A percentile compares a stretch with the other conserved stretches of the same genome.
phyloP scores from a whole-genome alignment of 371 early-diverging fungal species.

The Blyttiomyces sp. region DNA sequence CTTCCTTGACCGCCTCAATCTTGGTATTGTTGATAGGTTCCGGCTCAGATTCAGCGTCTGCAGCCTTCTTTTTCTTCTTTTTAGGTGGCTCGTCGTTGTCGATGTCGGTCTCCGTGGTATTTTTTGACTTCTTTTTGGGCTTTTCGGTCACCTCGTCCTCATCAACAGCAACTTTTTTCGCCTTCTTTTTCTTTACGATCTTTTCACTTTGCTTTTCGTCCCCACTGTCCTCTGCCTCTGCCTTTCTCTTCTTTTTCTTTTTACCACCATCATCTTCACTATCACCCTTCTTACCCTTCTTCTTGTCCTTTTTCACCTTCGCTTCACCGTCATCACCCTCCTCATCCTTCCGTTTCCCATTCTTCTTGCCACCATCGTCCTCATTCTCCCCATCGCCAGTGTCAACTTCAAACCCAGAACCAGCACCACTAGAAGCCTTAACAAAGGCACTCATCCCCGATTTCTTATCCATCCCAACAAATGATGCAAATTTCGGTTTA shows the following conservation, averaged over 20 bases:
- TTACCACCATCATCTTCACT: not conserved
- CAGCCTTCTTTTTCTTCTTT: not conserved
- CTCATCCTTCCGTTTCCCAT: not conserved
- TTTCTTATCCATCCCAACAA: not conserved
- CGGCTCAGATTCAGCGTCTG: too few species aligned
- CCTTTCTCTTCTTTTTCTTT: conserved; percentile 4
- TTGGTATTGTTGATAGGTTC: too few species aligned
- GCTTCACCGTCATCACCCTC: not conserved
- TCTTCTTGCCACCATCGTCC: not conserved
- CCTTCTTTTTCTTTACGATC: not conserved
- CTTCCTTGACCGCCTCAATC: too few species aligned
- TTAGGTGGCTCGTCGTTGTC: too few species aligned
- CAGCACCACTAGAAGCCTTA: not conserved
- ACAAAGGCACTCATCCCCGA: conserved; percentile 5
- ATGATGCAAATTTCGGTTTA: not conserved
- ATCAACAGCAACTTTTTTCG: not conserved
- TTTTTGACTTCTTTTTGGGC: not conserved
- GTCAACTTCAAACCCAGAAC: not conserved
- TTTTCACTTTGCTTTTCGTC: not conserved
- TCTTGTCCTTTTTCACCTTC: not conserved
- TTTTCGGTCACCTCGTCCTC: not conserved
- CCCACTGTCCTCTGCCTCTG: not conserved
- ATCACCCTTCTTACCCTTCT: conserved; percentile 6
- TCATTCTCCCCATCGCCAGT: not conserved
- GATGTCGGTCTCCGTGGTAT: not conserved